phyloP scores from a whole-genome alignment of 345 rosid genomes.

The Isatis tinctoria region DNA sequence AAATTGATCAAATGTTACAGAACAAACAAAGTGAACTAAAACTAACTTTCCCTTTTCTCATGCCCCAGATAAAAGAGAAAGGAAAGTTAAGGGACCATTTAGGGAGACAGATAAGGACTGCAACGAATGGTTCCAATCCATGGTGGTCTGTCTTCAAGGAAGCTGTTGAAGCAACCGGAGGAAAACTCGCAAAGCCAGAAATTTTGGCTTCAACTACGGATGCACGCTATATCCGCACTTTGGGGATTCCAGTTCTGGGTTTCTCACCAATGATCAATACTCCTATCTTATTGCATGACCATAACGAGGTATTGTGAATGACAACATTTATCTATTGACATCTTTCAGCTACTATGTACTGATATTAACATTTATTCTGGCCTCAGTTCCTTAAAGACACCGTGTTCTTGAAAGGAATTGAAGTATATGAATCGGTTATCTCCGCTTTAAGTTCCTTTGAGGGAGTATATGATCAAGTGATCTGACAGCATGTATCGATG shows the following conservation, averaged over 20 bases:
- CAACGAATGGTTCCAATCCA: constrained; percentile 68
- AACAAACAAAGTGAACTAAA: neutral
- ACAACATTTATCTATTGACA: neutral
- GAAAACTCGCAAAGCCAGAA: constrained; percentile 77
- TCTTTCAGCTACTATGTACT: neutral
- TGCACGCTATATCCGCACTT: constrained; percentile 54
- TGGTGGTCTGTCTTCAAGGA: constrained; percentile 84
- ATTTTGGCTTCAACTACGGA: constrained; percentile 89
- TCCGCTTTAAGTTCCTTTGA: constrained; percentile 58
- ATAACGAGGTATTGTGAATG: constrained; percentile 64
- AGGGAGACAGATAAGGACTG: constrained; percentile 66
- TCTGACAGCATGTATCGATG: constrained; percentile 7
- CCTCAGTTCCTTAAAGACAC: constrained; percentile 67
- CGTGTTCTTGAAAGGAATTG: constrained; percentile 68
- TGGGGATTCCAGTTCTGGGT: constrained; percentile 76
- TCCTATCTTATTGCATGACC: constrained; percentile 83
- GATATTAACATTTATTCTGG: neutral
- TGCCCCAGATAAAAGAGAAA: constrained; percentile 46
- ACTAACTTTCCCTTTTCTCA: neutral
- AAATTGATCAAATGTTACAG: neutral
- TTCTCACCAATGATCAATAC: constrained; percentile 88
- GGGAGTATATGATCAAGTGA: constrained; percentile 36
- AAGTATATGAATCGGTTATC: constrained; percentile 74
- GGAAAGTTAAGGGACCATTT: constrained; percentile 56
- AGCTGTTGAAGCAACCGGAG: constrained; percentile 70